Evolutionary conservation across 148 eudicot species (phyloP), one percentile per base, ranked within the genome.

Genomic region (Diospyros kaki): DNA sequence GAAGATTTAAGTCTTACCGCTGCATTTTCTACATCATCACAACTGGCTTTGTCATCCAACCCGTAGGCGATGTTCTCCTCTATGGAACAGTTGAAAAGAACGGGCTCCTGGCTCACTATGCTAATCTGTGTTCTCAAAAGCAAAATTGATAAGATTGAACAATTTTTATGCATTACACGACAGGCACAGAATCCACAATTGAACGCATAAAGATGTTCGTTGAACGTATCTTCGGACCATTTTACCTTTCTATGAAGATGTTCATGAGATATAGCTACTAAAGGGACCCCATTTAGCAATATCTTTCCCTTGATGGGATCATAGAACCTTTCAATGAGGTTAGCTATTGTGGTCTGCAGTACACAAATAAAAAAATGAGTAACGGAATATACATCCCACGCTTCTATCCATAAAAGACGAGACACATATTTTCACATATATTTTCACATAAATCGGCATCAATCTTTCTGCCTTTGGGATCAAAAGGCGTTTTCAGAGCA

Each of bases 31-130:
- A 94, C 82, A 14, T 88, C 97, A 40, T 56, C 71, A 65, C 59
- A 72, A 76, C 85, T 91, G 68, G 94, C 98, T 75, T 86, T 91
- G 73, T 91, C 94, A 70, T 86, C 81, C 54, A 90, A 82, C 58
- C 98, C 98, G 79, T 91, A 94, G 11, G 98, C 93, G 17, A 94
- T 94, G 78, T 91, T 94, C 81, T 94, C 91, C 78, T 89, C 89
- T 10, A 94, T 87, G 73, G 98, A 88, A 76, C 98, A 94, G 77
- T 94, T 94, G 87, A 94, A 94, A 38, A 94, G 98, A 76, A 85
- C 84, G 39, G 98, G 98, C 81, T 94, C 98, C 83, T 94, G 98
- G 86, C 98, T 94, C 71, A 94, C 97, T 45, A 91, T 91, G 78
- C 98, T 94, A 70, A 94, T 87, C 98, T 93, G 89, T 17, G 71